phyloP scores from a whole-genome alignment of 2,329 filamentous ascomycete species.

The Didymella exigua region DNA sequence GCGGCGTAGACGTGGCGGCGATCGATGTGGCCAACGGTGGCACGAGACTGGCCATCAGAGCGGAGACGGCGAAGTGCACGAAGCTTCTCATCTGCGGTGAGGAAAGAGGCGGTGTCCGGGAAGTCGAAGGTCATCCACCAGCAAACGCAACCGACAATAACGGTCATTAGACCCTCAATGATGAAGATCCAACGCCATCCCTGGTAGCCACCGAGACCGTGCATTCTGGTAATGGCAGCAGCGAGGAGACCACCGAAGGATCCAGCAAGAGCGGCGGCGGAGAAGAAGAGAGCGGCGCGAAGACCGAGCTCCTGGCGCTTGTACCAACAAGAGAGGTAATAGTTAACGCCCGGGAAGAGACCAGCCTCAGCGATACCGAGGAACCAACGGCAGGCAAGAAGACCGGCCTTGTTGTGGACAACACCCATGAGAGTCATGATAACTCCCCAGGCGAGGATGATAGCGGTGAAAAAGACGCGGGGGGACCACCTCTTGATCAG shows the following conservation, averaged over 20 bases:
- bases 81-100: slow-evolving; percentile 58
- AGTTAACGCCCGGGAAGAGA: slow-evolving; percentile 52
- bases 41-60: slow-evolving; percentile 70
- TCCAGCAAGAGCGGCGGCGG: slow-evolving; percentile 62
- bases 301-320: slow-evolving; percentile 60
- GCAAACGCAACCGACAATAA: slow-evolving; percentile 44
- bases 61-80: slow-evolving; percentile 67
- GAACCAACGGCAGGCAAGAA: slow-evolving; percentile 46
- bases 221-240: slow-evolving; percentile 64
- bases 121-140: slow-evolving; percentile 69
- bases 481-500: slow-evolving; percentile 66
- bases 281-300: slow-evolving; percentile 65
- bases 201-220: slow-evolving; percentile 57
- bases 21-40: slow-evolving; percentile 57
- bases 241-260: slow-evolving; percentile 67
- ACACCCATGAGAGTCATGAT: slow-evolving; percentile 59
- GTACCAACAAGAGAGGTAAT: slow-evolving; percentile 64
- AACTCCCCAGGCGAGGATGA: slow-evolving; percentile 57
- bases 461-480: slow-evolving; percentile 46
- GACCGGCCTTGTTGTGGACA: slow-evolving; percentile 47
- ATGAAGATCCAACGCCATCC: slow-evolving; percentile 51
- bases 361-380: slow-evolving; percentile 48
- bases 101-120: slow-evolving; percentile 64
- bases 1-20: slow-evolving; percentile 51
- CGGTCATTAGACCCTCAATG: slow-evolving; percentile 46